Evolutionary conservation across 176 grass and related monocot species (phyloP).

Genomic region (Oropetium thomaeum): DNA sequence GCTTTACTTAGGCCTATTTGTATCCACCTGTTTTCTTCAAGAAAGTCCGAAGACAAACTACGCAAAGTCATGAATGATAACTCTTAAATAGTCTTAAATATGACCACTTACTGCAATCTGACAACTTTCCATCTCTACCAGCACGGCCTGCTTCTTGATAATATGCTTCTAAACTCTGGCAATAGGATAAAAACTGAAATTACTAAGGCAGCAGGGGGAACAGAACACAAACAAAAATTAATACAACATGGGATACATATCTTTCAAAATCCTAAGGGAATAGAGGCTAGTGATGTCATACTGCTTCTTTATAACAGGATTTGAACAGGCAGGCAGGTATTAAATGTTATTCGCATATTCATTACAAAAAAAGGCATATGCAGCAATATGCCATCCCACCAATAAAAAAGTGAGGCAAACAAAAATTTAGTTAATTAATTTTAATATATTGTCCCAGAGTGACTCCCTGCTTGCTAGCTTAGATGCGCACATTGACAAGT

Average conservation of each 20-base stretch:
- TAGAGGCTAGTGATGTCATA: not conserved
- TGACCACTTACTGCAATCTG: slow-evolving; percentile 81
- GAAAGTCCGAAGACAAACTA: not conserved
- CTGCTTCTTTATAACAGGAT: not conserved
- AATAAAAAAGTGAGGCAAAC: not conserved
- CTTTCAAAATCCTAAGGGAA: not conserved
- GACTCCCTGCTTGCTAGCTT: slow-evolving; percentile 18
- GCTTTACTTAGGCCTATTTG: slow-evolving; percentile 4
- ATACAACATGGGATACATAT: not conserved
- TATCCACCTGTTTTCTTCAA: slow-evolving; percentile 2
- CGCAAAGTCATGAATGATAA: not conserved
- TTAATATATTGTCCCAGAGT: not conserved
- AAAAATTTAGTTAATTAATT: not conserved
- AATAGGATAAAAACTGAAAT: slow-evolving; percentile 23
- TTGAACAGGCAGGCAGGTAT: not conserved
- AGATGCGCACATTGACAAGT: not conserved
- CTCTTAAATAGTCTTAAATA: not conserved
- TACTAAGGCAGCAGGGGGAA: slow-evolving; percentile 34
- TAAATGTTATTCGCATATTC: not conserved
- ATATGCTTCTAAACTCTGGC: slow-evolving; percentile 97
- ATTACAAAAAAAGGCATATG: not conserved
- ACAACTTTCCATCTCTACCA: slow-evolving; percentile 85
- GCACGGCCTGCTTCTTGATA: slow-evolving; percentile 97
- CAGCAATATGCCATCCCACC: not conserved
- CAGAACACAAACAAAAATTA: slow-evolving; percentile 14